Percentiles rank a stretch among this genome's conserved stretches.
phyloP scores from a whole-genome alignment of 129 eudicot species.

The Heracleum sosnowskyi region DNA sequence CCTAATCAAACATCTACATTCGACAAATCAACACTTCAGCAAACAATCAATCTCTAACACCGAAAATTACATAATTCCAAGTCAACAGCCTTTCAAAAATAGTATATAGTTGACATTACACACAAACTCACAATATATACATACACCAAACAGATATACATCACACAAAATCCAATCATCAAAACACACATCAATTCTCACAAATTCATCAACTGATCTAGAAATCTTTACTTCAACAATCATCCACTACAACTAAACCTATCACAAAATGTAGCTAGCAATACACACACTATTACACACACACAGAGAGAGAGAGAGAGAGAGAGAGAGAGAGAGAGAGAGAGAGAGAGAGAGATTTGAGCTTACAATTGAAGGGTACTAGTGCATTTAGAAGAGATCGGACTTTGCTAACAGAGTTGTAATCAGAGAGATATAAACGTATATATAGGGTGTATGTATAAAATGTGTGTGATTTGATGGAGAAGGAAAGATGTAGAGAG shows the following conservation, averaged over 20 bases:
- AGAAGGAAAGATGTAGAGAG: neutral
- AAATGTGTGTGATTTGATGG: conserved; percentile 8
- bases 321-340: neutral
- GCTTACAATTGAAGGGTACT: conserved; percentile 5
- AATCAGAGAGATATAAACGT: neutral
- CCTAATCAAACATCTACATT: conserved; percentile 43
- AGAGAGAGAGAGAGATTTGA: neutral
- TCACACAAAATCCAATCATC: neutral
- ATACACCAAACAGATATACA: neutral
- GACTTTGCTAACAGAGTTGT: neutral
- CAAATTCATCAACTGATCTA: conserved; percentile 3
- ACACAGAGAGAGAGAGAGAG: neutral
- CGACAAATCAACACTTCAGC: neutral
- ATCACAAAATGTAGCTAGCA: neutral
- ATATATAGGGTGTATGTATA: neutral
- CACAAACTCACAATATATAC: neutral
- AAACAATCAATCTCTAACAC: neutral
- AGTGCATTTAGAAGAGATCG: neutral
- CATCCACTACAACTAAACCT: neutral
- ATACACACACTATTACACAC: too few relatives aligned
- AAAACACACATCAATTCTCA: neutral
- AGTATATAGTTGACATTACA: neutral
- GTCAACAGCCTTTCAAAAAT: neutral
- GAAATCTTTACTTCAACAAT: neutral
- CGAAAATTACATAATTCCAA: neutral